Evolutionary conservation across 371 early-diverging fungal species (phyloP), one percentile per base, ranked within the genome.

Genomic region (Cokeromyces recurvatus): DNA sequence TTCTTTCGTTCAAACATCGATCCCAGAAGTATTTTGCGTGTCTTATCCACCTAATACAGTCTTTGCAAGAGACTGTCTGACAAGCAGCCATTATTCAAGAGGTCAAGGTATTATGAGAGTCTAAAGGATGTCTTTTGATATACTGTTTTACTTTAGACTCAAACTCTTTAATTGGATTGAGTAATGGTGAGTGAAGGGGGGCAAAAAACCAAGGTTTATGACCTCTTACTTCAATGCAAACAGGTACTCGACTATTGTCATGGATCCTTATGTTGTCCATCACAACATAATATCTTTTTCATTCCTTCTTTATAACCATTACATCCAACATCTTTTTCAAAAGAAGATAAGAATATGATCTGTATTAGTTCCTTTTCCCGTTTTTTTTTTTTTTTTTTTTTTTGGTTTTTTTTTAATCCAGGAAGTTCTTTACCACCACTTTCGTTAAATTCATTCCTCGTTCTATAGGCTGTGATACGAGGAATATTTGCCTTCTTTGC

Each of bases 211-310:
- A 38, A 36, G 45, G 34, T 25, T 38, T 38, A 36, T 48, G 45
- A 9, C 55, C 45, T 22, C 49, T 29, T 23, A 19, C 22, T 31
- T 48, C 35, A 39, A 55, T 48, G 12, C 37, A 32, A 32, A 40
- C 55, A 34, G 35, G 40, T 32, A 44, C 45, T 10, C 34, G 35
- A 21, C 22, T 21, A 16, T 34, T 44, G n/a, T 44, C 38, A 45
- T 45, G 55, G 11, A 48, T 55, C 38, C 34, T 43, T 24, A 43
- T 45, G 8, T 49, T 48, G 32, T 49, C 55, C 49, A 49, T 45
- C 27, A 55, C 55, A 34, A 55, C 20, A 32, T 45, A 51, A 37
- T 32, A 49, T 4, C 50, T 46, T 44, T n/a, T 55, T 55, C 41
- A 39, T 43, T 15, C 41, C 45, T 25, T 48, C 38, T 38, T 34